Base-by-base conservation (phyloP, 108 stramenopile species). In the Skeletonema marinoi region DNA sequence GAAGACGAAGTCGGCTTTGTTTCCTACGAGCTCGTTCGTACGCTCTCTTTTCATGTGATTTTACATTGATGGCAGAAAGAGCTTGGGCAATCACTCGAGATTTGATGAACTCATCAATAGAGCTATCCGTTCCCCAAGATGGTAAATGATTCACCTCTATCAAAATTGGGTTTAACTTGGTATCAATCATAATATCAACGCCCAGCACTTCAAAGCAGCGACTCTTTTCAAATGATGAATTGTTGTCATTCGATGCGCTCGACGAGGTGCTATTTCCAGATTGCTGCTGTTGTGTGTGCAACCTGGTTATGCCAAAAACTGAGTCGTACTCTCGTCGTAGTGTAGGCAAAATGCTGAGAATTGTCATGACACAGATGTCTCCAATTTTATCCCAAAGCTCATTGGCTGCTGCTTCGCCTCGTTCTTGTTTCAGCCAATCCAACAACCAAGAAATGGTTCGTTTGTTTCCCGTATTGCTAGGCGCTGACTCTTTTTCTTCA, bases 101-200 rank as follows among this genome's bases (percentile, higher is more conserved):
- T 51, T 88, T 88, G 75, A 88, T 84, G 61, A 56, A 32, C 46
- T 80, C 71, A 61, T 88, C 87, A 8, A 88, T 30, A 39, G 78
- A 67, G 14, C 70, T 70, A 33, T 85, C 87, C 7, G 87, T 84
- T 3, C 78, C 87, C 78, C 85, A 85, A 4, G 74, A 72, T 5
- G 87, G 87, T 16, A 88, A 62, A 61, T 88, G 85, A 65, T 97
- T 97, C 11, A 97, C 95, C 66, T 97, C 96, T 42, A 97, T 95
- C 41, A 97, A 84, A 75, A 86, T 89, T 3, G 95, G 93, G 32
- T 90, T 92, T 14, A 96, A 71, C 19, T 73, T 76, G 59, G 66
- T 60, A 78, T 97, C 96, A 14, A 97, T 70, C 89, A 97, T 92
- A 36, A 97, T 85, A 71, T 97, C 96, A 58, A 93, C 74, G 7